Evolutionary conservation across 1,139 yeast species (phyloP), one percentile per base, ranked within the genome.

Genomic region (Geotrichum carabidarum): DNA sequence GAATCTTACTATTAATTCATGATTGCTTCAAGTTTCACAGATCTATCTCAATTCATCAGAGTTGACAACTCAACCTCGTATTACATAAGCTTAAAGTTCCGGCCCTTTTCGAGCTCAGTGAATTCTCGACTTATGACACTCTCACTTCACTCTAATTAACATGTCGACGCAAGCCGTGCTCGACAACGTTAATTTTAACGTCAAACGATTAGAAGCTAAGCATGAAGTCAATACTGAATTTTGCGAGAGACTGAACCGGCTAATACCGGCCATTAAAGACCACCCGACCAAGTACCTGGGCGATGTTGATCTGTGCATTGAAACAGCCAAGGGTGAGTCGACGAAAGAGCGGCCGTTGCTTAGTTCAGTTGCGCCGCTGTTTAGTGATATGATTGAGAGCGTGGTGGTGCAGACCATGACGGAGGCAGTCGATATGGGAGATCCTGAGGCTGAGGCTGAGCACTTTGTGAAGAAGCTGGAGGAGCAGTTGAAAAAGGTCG

Each of bases 321-420:
- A 45, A 12, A 55, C 63, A 42, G 58, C 68, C n/a, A n/a, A 18
- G n/a, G 62, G 64, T 34, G 65, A 63, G 41, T 64, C 63, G 37
- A 51, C 60, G 17, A 68, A 63, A 55, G 59, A 57, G 34, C 58
- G 63, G n/a, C 68, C 68, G n/a, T 61, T 64, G 2, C 87, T 82
- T 44, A 78, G 42, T 22, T 34, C 49, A 12, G 40, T 30, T n/a
- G 53, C 57, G 17, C 93, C 96, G 22, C 80, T 90, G 1, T 90
- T 88, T 65, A 85, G 84, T 65, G 97, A 90, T 65, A 91, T 91
- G 97, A 82, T 93, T 51, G 95, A 87, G 67, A 95, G 89, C 67
- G 76, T 93, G 64, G 79, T 91, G 61, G 79, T 78, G 27, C 96
- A 90, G 67, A 63, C 76, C 81, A 64, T 79, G 74, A 60, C 80